Base-by-base conservation (phyloP, 352 stramenopile species). In the Globisporangium parvum region DNA sequence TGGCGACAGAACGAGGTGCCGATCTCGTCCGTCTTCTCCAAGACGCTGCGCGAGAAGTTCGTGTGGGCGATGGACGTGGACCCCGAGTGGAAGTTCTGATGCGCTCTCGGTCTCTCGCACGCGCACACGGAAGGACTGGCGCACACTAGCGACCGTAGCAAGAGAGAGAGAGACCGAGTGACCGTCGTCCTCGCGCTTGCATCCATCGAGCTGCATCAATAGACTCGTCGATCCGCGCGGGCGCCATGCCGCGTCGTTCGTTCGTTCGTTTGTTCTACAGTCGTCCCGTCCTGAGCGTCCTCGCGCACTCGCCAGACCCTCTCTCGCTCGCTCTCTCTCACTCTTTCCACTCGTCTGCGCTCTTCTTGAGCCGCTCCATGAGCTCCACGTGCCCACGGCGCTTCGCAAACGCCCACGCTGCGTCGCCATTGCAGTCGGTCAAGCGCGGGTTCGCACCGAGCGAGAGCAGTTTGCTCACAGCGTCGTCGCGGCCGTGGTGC, bases 21-120 rank as follows among this genome's bases (percentile, higher is more conserved):
- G 23, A 99, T 99, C 61, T 97, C 98, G 66, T 91, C 96, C 45
- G 90, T 99, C 28, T 99, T 99, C 72, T 95, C 96, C 17, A 98
- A 98, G 60, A 98, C 96, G 1, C 79, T 99, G 56, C 85, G 95
- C 46, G 96, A 99, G 59, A 99, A 99, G 71, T 99, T 99, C 73
- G 97, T 98, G 54, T 99, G 98, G 97, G 95, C 98, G 33, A 99
- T 99, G 96, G 95, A 97, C 60, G 96, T 99, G 35, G 71, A 91
- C 42, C 90, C 96, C 8, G 81, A 98, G 40, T 99, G 96, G 95
- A 85, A 96, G 62, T 99, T 99, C 71, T 94, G 75, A 6, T 17
- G n/a, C 26, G 11, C 35, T 24, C 37, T 49, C n/a, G n/a, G n/a
- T n/a, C n/a, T 9, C 17, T 46, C 39, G 39, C 28, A 28, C 26